Conservation (phyloP, 2,329 filamentous ascomycete species). For the Fusarium sp. region DNA sequence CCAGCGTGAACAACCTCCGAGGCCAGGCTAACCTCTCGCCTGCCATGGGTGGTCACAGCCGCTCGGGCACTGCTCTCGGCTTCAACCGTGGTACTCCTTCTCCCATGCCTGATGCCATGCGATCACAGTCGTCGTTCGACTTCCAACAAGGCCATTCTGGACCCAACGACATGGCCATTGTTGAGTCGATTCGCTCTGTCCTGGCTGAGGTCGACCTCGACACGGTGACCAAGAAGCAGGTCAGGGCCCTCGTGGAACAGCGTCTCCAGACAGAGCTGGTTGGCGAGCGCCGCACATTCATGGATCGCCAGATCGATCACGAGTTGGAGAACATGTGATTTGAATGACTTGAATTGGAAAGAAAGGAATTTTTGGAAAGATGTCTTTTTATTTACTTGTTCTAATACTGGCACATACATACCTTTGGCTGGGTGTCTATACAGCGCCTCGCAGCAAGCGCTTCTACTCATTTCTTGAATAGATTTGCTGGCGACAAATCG, state of each 20-base stretch:
- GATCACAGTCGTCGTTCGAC: constrained; percentile 67
- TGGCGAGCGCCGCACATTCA: constrained; percentile 87
- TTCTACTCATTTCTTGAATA: constrained; percentile 8
- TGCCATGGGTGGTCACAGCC: constrained; percentile 49
- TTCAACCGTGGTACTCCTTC: constrained; percentile 60
- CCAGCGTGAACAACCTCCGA: constrained; percentile 72
- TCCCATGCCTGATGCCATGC: constrained; percentile 60
- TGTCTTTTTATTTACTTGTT: constrained; percentile 20
- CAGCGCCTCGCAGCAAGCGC: constrained; percentile 16
- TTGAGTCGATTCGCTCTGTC: constrained; percentile 85
- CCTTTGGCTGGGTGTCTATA: constrained; percentile 28
- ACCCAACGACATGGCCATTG: constrained; percentile 82
- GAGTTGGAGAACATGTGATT: constrained; percentile 92
- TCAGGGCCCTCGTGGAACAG: constrained; percentile 91
- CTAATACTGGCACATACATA: constrained; percentile 40
- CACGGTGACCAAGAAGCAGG: constrained; percentile 98
- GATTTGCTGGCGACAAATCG: constrained; percentile 16
- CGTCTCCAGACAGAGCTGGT: constrained; percentile 88
- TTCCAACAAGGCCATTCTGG: constrained; percentile 71
- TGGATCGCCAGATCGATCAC: constrained; percentile 92
- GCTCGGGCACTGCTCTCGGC: constrained; percentile 61
- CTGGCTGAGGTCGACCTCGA: constrained; percentile 92
- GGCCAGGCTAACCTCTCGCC: constrained; percentile 62
- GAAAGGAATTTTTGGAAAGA: constrained; percentile 6
- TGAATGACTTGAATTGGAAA: background rate